A percentile compares a stretch with the other conserved stretches of the same genome.
phyloP scores from a whole-genome alignment of 2,329 filamentous ascomycete genomes.

The Fusarium temperatum region DNA sequence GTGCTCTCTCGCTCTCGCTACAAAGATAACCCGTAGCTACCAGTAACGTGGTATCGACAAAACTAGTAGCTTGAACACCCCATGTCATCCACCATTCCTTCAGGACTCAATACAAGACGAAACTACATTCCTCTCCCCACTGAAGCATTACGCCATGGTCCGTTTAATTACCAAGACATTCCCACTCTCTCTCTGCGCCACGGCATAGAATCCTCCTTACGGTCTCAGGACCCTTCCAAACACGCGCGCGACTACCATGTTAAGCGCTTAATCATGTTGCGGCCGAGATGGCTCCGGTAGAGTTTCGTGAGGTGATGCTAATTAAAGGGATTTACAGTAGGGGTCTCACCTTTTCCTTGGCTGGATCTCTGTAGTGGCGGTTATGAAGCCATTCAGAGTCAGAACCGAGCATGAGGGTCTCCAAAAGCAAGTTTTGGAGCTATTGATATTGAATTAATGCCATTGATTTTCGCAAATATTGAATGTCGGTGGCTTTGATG shows the following conservation, averaged over 20 bases:
- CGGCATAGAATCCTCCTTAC: neutral
- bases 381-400: neutral
- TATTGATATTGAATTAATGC: neutral
- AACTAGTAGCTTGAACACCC: neutral
- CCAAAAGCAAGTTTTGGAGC: neutral
- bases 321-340: conserved; percentile 12
- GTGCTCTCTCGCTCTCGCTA: conserved; percentile 1
- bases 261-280: conserved; percentile 11
- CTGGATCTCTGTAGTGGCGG: neutral
- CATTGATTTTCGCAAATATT: neutral
- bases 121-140: conserved; percentile 10
- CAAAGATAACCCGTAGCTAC: neutral
- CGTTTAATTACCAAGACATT: conserved; percentile 14
- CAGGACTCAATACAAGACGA: neutral
- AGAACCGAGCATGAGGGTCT: neutral
- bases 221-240: conserved; percentile 26
- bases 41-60: neutral
- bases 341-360: neutral
- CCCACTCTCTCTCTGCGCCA: neutral
- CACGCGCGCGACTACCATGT: conserved; percentile 37
- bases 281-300: neutral
- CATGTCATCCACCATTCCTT: conserved; percentile 4
- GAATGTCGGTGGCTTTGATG: neutral
- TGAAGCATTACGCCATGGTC: conserved; percentile 5
- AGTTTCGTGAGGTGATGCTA: neutral